Conservation (phyloP, 2,329 filamentous ascomycete species). For the Alternaria conjuncta region DNA sequence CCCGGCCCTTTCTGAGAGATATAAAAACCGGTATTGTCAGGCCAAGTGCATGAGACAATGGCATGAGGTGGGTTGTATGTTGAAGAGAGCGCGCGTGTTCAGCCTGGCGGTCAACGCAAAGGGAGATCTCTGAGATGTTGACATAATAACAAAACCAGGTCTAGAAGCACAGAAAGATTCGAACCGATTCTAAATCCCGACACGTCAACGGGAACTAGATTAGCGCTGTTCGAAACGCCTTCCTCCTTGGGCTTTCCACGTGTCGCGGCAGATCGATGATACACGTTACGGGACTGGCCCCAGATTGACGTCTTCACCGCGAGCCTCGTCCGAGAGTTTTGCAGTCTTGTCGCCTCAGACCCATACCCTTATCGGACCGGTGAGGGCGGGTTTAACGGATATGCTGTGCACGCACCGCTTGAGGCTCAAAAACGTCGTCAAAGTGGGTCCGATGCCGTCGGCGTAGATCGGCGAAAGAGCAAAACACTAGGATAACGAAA, state of each 20-base stretch:
- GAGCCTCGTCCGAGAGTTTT: slow-evolving; percentile 12
- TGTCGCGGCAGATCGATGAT: slow-evolving; percentile 6
- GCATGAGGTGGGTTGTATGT: neutral
- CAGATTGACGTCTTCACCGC: slow-evolving; percentile 11
- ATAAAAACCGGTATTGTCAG: neutral
- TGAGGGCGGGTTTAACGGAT: slow-evolving; percentile 6
- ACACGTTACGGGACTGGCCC: neutral
- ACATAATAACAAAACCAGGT: neutral
- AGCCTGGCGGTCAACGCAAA: neutral
- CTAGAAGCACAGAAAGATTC: neutral
- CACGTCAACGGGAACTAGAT: slow-evolving; percentile 9
- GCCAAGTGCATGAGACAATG: neutral
- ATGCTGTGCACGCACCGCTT: slow-evolving; percentile 1
- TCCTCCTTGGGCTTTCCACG: slow-evolving; percentile 2
- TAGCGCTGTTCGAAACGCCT: neutral
- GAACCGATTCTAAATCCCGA: slow-evolving; percentile 7
- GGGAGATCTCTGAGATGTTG: neutral
- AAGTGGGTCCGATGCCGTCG: slow-evolving; percentile 23
- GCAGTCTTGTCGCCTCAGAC: slow-evolving; percentile 8
- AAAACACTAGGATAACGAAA: slow-evolving; percentile 22
- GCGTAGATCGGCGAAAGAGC: slow-evolving; percentile 32
- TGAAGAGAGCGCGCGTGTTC: neutral
- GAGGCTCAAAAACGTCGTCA: slow-evolving; percentile 18
- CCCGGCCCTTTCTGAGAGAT: neutral
- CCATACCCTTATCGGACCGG: slow-evolving; percentile 3